These are phyloP conservation scores for Leucosporidium yakuticum DNA, from an alignment of 768 basidiomycete genomes.

Conservation along the genomic window DNA sequence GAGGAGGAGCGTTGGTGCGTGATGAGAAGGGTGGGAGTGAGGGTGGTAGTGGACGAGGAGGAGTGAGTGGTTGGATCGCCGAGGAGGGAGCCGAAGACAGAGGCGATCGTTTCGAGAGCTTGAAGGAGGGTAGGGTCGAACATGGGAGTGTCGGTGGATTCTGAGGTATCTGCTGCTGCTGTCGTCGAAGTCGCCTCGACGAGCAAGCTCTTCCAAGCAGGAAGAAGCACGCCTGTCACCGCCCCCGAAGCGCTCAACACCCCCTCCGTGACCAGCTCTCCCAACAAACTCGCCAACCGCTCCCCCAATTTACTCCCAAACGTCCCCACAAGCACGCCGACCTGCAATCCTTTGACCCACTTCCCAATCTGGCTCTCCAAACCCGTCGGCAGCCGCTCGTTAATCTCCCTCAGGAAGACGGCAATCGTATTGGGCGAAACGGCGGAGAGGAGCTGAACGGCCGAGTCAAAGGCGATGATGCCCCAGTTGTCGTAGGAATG, in stretches of 20 bases:
- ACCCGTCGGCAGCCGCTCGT: slow-evolving; percentile 6
- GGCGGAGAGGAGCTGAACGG: slow-evolving; percentile 11
- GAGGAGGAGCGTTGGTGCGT: slow-evolving; percentile 13
- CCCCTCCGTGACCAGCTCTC: slow-evolving; percentile 15
- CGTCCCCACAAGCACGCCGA: not conserved
- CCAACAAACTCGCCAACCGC: not conserved
- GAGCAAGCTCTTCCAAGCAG: slow-evolving; percentile 1
- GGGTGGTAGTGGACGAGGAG: not conserved
- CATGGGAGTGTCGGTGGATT: not conserved
- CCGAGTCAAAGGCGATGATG: slow-evolving; percentile 9
- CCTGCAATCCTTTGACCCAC: slow-evolving; percentile 4
- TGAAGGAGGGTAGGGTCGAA: slow-evolving; percentile 1
- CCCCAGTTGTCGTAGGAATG: not conserved
- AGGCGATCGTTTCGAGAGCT: slow-evolving; percentile 1
- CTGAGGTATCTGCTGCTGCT: not conserved
- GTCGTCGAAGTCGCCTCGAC: not conserved
- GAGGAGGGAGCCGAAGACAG: slow-evolving; percentile 6
- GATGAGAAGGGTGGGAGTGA: slow-evolving; percentile 4
- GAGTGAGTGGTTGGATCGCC: not conserved
- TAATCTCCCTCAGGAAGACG: slow-evolving; percentile 1
- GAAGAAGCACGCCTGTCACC: slow-evolving; percentile 14
- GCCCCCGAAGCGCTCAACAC: not conserved
- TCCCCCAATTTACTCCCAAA: slow-evolving; percentile 1
- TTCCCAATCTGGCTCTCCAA: slow-evolving; percentile 4
- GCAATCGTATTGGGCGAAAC: not conserved